Evolutionary conservation across 768 basidiomycete species (phyloP), one percentile per base, ranked within the genome.

Genomic region (Zangia roseola): DNA sequence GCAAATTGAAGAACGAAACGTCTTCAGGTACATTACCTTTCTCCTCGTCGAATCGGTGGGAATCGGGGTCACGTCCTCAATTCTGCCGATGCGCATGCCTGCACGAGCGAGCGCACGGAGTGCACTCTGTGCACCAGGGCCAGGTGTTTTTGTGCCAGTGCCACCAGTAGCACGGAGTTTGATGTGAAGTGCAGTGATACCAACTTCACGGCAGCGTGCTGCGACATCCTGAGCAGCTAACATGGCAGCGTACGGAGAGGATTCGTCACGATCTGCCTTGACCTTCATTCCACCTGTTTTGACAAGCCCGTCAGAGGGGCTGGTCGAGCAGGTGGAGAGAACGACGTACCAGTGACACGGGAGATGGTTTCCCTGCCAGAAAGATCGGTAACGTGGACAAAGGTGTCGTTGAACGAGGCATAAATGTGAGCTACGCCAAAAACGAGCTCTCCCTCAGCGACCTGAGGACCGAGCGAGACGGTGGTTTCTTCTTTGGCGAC

Each of bases 231-330:
- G 95, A 36, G 95, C 94, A 47, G 95, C 95, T 70, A 98, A 79
- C 94, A 97, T 95, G 69, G 94, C 93, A 43, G 94, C 92, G 68
- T 97, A 91, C 16, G 91, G 91, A 20, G 94, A 97, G 35, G 94
- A 97, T 76, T 99, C 97, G 76, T 99, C 97, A 74, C 97, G 89
- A 74, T 99, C 97, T 12, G 95, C 97, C 80, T 98, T 99, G 75
- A 99, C 97, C 79, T 98, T 98, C 97, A 98, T 98, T 53, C 97
- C 97, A 71, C 92, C 91, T 63, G 4, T 33, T 90, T 46, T 5
- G n/a, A n/a, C n/a, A n/a, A n/a, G 25, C 17, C 16, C 1, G n/a
- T 19, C 10, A 53, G 42, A 35, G 16, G 33, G 16, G 5, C 14
- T 3, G 26, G 13, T 2, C 13, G 9, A 20, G 23, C 37, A 38